Evolutionary conservation across 306 rosid genomes (phyloP).

Genomic region (Psophocarpus tetragonolobus): DNA sequence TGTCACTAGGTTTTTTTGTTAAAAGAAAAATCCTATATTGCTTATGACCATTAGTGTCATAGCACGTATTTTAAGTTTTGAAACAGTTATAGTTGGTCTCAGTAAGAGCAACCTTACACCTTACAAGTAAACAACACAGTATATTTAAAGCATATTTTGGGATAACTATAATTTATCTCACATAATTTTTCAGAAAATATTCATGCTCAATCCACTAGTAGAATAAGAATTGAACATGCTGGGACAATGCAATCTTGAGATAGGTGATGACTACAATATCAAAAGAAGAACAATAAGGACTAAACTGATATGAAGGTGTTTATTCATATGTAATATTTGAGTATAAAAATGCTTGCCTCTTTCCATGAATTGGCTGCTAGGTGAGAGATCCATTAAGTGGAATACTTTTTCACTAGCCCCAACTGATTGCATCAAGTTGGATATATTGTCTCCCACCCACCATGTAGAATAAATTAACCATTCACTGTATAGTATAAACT

Average conservation of each 20-base stretch:
- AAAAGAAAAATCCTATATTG: neutral
- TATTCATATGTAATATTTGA: slow-evolving; percentile 29
- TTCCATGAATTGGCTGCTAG: slow-evolving; percentile 74
- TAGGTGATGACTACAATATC: slow-evolving; percentile 24
- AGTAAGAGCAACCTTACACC: neutral
- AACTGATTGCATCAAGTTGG: slow-evolving; percentile 93
- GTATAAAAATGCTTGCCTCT: slow-evolving; percentile 60
- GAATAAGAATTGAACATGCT: slow-evolving; percentile 23
- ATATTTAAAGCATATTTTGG: neutral
- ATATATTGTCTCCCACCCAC: slow-evolving; percentile 97
- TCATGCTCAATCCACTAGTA: slow-evolving; percentile 3
- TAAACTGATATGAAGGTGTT: slow-evolving; percentile 21
- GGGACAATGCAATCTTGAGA: neutral
- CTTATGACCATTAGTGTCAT: neutral
- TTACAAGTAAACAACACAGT: slow-evolving; percentile 7
- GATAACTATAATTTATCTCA: neutral
- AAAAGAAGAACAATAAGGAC: slow-evolving; percentile 20
- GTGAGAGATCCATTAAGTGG: slow-evolving; percentile 86
- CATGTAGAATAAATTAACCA: slow-evolving; percentile 96
- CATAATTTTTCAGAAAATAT: neutral
- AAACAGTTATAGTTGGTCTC: neutral
- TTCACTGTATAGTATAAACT: slow-evolving; percentile 91
- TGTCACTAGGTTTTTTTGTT: neutral
- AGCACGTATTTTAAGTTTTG: neutral
- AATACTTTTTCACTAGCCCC: slow-evolving; percentile 99